Evolutionary conservation across 805 yeast species (phyloP).

Genomic region (Yarrowia sp.): DNA sequence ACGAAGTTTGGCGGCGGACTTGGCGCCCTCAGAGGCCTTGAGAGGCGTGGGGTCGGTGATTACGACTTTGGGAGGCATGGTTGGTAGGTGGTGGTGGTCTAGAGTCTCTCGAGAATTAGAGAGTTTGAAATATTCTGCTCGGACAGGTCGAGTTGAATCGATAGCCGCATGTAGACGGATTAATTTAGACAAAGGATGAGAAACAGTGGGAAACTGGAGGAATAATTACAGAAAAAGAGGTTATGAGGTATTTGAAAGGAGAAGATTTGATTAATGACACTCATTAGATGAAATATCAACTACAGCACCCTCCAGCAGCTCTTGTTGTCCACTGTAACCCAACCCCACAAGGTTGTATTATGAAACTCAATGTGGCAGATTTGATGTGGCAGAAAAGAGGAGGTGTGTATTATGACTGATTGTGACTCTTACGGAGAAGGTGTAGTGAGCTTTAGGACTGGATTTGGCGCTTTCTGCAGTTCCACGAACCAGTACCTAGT

Average conservation of each 20-base stretch:
- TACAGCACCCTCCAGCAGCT: no score
- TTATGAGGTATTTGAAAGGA: no score
- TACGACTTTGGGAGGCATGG: slow-evolving; percentile 45
- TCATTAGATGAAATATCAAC: no score
- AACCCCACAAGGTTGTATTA: slow-evolving; percentile 24
- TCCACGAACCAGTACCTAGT: no score
- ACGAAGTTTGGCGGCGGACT: slow-evolving; percentile 52
- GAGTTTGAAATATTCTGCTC: slow-evolving; percentile 6
- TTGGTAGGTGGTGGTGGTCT: slow-evolving; percentile 2
- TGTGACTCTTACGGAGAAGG: neutral
- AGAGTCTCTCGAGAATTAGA: slow-evolving; percentile 14
- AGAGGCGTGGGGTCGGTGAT: slow-evolving; percentile 50
- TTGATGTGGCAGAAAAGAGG: slow-evolving; percentile 19
- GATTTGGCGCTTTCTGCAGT: no score
- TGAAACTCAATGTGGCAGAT: slow-evolving; percentile 16
- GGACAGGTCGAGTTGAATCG: neutral
- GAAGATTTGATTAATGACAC: no score
- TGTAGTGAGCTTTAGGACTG: no score
- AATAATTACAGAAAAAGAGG: no score
- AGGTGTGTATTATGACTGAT: slow-evolving; percentile 10
- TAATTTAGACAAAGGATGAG: neutral
- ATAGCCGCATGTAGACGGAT: slow-evolving; percentile 32
- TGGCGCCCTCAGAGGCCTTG: slow-evolving; percentile 51
- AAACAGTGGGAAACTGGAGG: no score
- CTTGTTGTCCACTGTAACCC: no score